phyloP scores from a whole-genome alignment of 1,284 basidiomycete genomes.

The Gomphus sp. region DNA sequence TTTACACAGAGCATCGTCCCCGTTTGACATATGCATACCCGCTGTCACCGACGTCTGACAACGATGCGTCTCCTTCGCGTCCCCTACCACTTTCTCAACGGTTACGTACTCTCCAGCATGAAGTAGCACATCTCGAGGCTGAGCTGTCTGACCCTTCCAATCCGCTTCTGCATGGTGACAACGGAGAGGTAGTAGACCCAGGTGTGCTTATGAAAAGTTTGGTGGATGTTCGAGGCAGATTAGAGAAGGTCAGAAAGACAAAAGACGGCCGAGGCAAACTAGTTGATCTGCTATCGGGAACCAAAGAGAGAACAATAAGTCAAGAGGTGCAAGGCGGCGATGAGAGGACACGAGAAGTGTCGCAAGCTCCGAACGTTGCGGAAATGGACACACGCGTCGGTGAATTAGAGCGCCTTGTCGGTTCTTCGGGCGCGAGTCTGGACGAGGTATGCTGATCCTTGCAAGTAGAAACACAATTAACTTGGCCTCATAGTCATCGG shows the following conservation, averaged over 20 bases:
- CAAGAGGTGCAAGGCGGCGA: conserved; percentile 15
- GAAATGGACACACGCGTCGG: conserved; percentile 76
- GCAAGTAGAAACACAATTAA: neutral
- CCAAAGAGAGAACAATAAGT: conserved; percentile 17
- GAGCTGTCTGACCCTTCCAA: conserved; percentile 67
- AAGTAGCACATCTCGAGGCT: conserved; percentile 53
- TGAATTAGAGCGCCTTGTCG: conserved; percentile 71
- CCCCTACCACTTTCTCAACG: conserved; percentile 50
- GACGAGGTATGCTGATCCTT: conserved; percentile 51
- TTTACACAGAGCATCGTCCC: conserved; percentile 25
- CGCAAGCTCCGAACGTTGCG: conserved; percentile 28
- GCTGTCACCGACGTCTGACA: conserved; percentile 44
- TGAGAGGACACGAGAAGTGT: conserved; percentile 13
- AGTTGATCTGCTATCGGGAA: conserved; percentile 52
- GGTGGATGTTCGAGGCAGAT: conserved; percentile 57
- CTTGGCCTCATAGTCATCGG: conserved; percentile 35
- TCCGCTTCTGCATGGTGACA: conserved; percentile 39
- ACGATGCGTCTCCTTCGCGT: conserved; percentile 24
- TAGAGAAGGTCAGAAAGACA: conserved; percentile 57
- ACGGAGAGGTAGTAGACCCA: conserved; percentile 53
- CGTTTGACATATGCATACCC: conserved; percentile 60
- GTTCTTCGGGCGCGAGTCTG: conserved; percentile 58
- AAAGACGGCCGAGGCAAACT: conserved; percentile 58
- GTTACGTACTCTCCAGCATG: conserved; percentile 50
- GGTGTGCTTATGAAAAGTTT: conserved; percentile 68